Conservation (phyloP, 2,329 filamentous ascomycete genomes). For the Huntiella savannae region DNA sequence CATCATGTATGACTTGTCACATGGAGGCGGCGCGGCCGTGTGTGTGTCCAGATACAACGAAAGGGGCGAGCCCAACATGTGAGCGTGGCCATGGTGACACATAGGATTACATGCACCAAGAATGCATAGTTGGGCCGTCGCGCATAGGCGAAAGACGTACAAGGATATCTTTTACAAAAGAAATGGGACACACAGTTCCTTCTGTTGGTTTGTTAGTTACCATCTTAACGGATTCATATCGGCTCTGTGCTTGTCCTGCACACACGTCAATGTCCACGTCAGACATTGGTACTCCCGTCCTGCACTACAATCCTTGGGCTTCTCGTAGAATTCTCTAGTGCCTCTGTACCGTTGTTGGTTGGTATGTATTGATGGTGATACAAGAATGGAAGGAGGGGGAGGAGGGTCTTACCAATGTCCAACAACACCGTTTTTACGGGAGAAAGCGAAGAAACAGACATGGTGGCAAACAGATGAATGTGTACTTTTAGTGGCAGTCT, state of each 20-base stretch:
- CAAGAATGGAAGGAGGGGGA: too few species aligned
- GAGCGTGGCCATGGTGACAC: too few species aligned
- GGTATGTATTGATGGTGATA: too few species aligned
- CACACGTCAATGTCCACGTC: conserved; percentile 8
- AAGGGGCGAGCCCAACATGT: not conserved
- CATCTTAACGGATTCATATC: too few species aligned
- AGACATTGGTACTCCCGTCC: too few species aligned
- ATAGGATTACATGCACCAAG: not conserved
- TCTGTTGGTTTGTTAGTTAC: conserved; percentile 27
- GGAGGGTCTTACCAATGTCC: conserved; percentile 34
- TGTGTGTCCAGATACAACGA: not conserved
- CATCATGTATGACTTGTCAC: too few species aligned
- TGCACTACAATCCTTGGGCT: too few species aligned
- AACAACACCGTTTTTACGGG: conserved; percentile 30
- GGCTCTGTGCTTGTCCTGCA: too few species aligned
- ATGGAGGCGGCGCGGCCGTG: not conserved
- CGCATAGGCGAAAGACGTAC: conserved; percentile 31
- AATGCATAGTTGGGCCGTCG: too few species aligned
- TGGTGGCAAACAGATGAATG: not conserved
- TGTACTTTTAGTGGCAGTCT: not conserved
- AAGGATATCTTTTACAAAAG: conserved; percentile 66
- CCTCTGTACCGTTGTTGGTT: too few species aligned
- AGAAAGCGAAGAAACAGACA: not conserved
- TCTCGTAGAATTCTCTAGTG: too few species aligned
- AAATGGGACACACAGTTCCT: conserved; percentile 67